phyloP scores from a whole-genome alignment of 345 rosid species.

The Pistacia atlantica region DNA sequence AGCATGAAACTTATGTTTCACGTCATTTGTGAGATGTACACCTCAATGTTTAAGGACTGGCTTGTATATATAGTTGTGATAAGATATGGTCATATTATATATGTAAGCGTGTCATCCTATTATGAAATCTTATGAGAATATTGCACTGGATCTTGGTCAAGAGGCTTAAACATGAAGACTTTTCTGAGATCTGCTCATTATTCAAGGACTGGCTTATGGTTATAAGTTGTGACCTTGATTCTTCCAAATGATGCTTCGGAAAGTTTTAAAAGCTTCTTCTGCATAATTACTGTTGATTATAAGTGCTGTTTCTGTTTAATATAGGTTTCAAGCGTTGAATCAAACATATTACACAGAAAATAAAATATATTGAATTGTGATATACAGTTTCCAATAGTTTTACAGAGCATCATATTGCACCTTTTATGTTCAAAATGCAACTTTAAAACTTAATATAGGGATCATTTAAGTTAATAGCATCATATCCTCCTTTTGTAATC shows the following conservation, averaged over 20 bases:
- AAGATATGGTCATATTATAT: not conserved
- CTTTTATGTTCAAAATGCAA: not conserved
- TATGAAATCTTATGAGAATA: not conserved
- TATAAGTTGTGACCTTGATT: not conserved
- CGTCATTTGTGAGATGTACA: too few relatives aligned
- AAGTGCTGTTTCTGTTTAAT: not conserved
- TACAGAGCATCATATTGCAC: not conserved
- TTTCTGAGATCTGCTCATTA: not conserved
- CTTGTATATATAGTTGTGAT: not conserved
- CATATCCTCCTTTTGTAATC: not conserved
- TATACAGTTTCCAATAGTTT: too few relatives aligned
- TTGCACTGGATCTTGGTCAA: conserved; percentile 1
- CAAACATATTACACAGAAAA: too few relatives aligned
- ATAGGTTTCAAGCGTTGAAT: too few relatives aligned
- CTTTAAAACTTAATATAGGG: not conserved
- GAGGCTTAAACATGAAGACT: not conserved
- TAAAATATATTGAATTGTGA: too few relatives aligned
- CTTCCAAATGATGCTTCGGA: not conserved
- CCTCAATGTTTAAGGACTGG: not conserved
- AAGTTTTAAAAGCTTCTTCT: not conserved
- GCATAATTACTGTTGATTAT: not conserved
- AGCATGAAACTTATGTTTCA: not conserved
- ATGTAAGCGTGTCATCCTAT: not conserved
- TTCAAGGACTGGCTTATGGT: not conserved
- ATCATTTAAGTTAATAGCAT: not conserved